phyloP scores from a whole-genome alignment of 805 yeast genomes.

The Suhomyces tanzawaensis region DNA sequence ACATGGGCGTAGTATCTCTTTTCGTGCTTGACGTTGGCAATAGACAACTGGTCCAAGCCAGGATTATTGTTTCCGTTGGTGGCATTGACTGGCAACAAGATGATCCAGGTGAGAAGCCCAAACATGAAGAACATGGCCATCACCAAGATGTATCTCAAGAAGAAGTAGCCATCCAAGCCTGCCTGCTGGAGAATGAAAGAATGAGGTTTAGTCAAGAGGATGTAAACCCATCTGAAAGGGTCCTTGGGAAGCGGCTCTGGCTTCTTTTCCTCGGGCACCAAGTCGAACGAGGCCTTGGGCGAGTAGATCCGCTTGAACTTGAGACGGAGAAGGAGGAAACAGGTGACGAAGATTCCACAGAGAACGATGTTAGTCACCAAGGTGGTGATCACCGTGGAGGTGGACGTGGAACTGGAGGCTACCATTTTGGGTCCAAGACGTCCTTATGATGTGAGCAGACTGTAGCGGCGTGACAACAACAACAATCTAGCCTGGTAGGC shows the following conservation, averaged over 20 bases:
- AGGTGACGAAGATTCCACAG: conserved; percentile 57
- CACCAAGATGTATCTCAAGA: conserved; percentile 70
- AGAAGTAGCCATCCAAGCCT: conserved; percentile 93
- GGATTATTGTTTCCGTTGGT: conserved; percentile 55
- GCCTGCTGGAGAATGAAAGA: conserved; percentile 78
- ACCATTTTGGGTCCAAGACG: conserved; percentile 16
- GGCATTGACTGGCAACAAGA: conserved; percentile 83
- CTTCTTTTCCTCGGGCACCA: conserved; percentile 56
- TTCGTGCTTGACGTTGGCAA: conserved; percentile 63
- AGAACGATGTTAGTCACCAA: conserved; percentile 65
- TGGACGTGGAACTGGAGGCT: conserved; percentile 47
- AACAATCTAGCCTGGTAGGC: not conserved
- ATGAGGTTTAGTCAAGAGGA: conserved; percentile 64
- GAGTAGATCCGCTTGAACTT: conserved; percentile 73
- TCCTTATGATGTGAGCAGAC: not conserved
- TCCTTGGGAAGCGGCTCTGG: conserved; percentile 77
- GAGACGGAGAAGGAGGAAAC: conserved; percentile 66
- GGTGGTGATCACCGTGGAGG: conserved; percentile 73
- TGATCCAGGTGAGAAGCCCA: conserved; percentile 55
- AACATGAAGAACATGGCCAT: conserved; percentile 46
- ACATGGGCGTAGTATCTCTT: conserved; percentile 84
- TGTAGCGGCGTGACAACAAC: conserved; percentile 1
- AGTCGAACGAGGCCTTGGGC: conserved; percentile 69
- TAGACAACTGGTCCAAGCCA: conserved; percentile 77
- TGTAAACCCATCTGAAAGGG: conserved; percentile 65